A percentile compares a stretch with the other conserved stretches of the same genome.
phyloP scores from a whole-genome alignment of 2,329 filamentous ascomycete species.

The Huntiella moniliformis region DNA sequence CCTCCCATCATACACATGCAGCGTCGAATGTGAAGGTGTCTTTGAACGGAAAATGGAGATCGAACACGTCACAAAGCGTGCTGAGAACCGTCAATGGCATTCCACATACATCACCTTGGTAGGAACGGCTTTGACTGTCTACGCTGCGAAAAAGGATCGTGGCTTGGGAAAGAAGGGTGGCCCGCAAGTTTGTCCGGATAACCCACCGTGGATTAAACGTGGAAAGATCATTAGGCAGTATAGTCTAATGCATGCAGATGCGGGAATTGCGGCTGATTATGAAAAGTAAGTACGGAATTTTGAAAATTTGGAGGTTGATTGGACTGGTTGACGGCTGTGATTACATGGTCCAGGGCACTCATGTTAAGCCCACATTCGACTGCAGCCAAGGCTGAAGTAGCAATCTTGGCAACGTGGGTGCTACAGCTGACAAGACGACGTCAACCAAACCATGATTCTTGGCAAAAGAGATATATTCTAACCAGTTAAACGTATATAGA shows the following conservation, averaged over 20 bases:
- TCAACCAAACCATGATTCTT: conserved; percentile 3
- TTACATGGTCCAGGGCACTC: background rate
- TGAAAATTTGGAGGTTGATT: background rate
- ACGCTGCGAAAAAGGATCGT: conserved; percentile 42
- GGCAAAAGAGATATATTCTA: background rate
- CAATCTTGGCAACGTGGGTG: no score
- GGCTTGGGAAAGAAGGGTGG: conserved; percentile 31
- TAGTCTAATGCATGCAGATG: conserved; percentile 55
- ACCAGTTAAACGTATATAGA: conserved; percentile 18
- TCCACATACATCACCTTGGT: conserved; percentile 43
- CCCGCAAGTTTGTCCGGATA: conserved; percentile 29
- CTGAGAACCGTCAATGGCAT: conserved; percentile 44
- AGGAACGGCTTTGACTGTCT: conserved; percentile 48
- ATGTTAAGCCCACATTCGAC: no score
- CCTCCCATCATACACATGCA: conserved; percentile 38
- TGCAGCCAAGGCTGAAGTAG: no score
- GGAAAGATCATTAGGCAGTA: conserved; percentile 46
- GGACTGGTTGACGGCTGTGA: background rate
- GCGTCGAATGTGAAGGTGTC: conserved; percentile 34
- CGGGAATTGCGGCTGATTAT: conserved; percentile 56
- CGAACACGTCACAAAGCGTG: conserved; percentile 41
- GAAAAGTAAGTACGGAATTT: conserved; percentile 34
- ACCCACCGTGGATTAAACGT: conserved; percentile 31
- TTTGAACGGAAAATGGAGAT: conserved; percentile 49
- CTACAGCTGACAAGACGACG: background rate